Conservation (phyloP, 2,329 filamentous ascomycete genomes). For the Leptographium lundbergii region DNA sequence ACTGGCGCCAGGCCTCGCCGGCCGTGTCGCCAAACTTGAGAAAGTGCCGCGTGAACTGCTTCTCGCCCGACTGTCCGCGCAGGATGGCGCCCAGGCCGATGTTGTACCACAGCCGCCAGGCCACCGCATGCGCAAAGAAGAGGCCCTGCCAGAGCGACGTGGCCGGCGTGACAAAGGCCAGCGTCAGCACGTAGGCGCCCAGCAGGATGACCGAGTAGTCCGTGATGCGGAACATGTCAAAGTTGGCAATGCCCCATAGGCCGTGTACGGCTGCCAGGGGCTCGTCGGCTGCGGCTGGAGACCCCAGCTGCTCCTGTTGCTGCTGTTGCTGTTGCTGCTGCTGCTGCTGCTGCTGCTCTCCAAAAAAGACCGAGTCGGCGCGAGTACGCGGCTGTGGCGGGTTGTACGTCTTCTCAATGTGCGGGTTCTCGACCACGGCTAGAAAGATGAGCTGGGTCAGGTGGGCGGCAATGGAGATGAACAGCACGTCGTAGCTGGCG, state of each 20-base stretch:
- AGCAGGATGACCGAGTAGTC: slow-evolving; percentile 72
- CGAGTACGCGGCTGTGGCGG: slow-evolving; percentile 58
- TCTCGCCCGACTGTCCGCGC: slow-evolving; percentile 73
- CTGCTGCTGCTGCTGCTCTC: not conserved
- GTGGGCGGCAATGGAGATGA: slow-evolving; percentile 93
- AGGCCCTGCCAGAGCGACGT: slow-evolving; percentile 63
- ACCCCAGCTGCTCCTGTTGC: slow-evolving; percentile 7
- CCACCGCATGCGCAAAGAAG: slow-evolving; percentile 67
- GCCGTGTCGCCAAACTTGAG: slow-evolving; percentile 89
- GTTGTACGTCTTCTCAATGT: slow-evolving; percentile 97
- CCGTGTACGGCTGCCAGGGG: slow-evolving; percentile 63
- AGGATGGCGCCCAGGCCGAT: slow-evolving; percentile 78
- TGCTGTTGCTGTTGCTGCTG: slow-evolving; percentile 1
- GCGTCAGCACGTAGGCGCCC: slow-evolving; percentile 57
- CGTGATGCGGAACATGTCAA: slow-evolving; percentile 79
- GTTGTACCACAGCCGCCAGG: slow-evolving; percentile 87
- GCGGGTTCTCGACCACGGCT: slow-evolving; percentile 83
- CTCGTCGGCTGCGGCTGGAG: slow-evolving; percentile 14
- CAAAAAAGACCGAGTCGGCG: slow-evolving; percentile 6
- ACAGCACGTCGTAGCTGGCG: slow-evolving; percentile 91
- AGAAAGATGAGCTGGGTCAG: slow-evolving; percentile 90
- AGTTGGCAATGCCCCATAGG: slow-evolving; percentile 67
- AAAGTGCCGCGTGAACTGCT: slow-evolving; percentile 94
- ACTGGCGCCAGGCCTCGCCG: slow-evolving; percentile 90
- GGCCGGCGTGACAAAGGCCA: slow-evolving; percentile 66